Evolutionary conservation across 2,329 filamentous ascomycete genomes (phyloP), one percentile per base, ranked within the genome.

Genomic region (Penicillium sp.): DNA sequence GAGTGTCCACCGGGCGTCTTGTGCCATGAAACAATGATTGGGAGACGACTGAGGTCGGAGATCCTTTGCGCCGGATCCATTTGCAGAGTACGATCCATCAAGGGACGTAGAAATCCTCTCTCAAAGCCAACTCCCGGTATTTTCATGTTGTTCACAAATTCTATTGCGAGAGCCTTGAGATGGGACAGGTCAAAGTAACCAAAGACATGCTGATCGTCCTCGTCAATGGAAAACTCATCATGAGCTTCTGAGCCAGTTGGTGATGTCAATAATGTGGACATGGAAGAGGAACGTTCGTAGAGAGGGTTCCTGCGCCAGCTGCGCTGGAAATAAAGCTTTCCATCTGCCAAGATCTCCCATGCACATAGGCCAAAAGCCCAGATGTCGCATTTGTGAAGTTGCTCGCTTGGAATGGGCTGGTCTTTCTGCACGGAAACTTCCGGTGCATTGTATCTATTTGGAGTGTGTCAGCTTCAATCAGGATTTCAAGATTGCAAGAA

Each of bases 371-470:
- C 64, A 33, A 66, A 66, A 19, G 64, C 62, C 64, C 64, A 66
- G 35, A 66, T 60, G 35, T 66, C 64, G 35, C 64, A 66, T 64
- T 66, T 66, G 33, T 61, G 64, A 56, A 66, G 60, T 13, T 64
- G 53, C 22, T 60, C 58, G 5, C 53, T 35, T 7, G 44, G 60
- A 40, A 66, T 64, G 13, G 59, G 59, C 38, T 49, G 62, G 24
- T 56, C 45, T 38, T 49, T 64, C 37, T 64, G 61, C 8, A 26
- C 12, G 26, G 45, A 24, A 22, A 64, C 58, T 42, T 66, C 64
- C 24, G 64, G 64, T 19, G 64, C 58, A 53, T 66, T 66, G 37
- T 66, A 66, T 28, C 64, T 66, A 26, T 15, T n/a, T 49, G 15
- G 7, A 7, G 12, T 22, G n/a, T 22, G n/a, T 47, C 28, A 51